Percentiles rank a stretch among this genome's conserved stretches.
phyloP scores from a whole-genome alignment of 495 filamentous ascomycete genomes.

The Niebla homalea region DNA sequence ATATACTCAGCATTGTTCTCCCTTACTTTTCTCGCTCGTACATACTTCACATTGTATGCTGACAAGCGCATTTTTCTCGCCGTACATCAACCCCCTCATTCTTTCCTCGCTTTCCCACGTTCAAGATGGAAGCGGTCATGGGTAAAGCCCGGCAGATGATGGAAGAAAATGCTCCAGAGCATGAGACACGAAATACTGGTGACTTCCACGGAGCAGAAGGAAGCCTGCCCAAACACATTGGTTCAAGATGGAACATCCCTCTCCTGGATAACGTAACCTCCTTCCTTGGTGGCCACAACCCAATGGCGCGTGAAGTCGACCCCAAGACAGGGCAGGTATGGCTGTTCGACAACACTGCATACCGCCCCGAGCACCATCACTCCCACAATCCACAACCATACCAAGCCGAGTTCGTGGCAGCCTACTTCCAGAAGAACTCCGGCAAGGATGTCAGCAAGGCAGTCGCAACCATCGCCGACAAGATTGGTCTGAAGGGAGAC shows the following conservation, averaged over 20 bases:
- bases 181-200: slow-evolving; percentile 10
- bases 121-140: no score
- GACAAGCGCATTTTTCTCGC: no score
- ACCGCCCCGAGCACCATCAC: slow-evolving; percentile 27
- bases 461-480: slow-evolving; percentile 57
- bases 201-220: slow-evolving; percentile 11
- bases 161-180: slow-evolving; percentile 13
- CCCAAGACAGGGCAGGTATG: slow-evolving; percentile 55
- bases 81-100: no score
- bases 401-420: slow-evolving; percentile 69
- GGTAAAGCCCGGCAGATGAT: slow-evolving; percentile 11
- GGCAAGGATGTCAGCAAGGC: slow-evolving; percentile 50
- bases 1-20: no score
- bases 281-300: slow-evolving; percentile 24
- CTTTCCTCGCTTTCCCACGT: no score
- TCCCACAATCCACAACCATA: slow-evolving; percentile 32
- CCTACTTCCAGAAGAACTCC: slow-evolving; percentile 59
- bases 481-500: slow-evolving; percentile 50
- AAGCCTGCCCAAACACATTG: slow-evolving; percentile 5
- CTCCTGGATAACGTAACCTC: slow-evolving; percentile 14
- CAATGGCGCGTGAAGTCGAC: slow-evolving; percentile 28
- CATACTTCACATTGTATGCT: no score
- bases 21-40: no score
- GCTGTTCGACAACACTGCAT: slow-evolving; percentile 86
- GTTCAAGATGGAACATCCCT: slow-evolving; percentile 12